Base-by-base conservation (phyloP, 345 rosid genomes). In the Aquilaria sinensis region DNA sequence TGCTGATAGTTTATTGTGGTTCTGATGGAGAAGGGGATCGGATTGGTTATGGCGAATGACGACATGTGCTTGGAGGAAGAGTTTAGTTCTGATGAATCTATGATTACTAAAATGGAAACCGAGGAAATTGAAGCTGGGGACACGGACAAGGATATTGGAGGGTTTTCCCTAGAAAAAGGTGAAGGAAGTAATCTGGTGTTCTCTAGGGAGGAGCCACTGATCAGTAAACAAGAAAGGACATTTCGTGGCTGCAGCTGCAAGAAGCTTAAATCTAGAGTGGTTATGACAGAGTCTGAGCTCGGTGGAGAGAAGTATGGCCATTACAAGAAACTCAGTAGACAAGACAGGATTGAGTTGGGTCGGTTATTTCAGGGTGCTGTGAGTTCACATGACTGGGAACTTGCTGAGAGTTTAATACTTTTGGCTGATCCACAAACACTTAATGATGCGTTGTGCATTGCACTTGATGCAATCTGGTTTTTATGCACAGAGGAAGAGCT, bases 401-500 rank as follows among this genome's bases (percentile, higher is more conserved):
- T 82, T 57, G 91, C 97, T 0, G 98, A 85, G 75, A 86, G 80
- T 63, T 53, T 93, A 73, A 75, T 88, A 64, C 58, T 62, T 34
- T 71, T 88, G 67, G 94, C 97, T 41, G 96, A 93, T 80, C 87
- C 76, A 10, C 97, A 82, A 43, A 83, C 97, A 32, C 85, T 93
- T 55, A 90, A 93, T 72, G 98, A 90, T 78, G 81, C 91, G 3
- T 58, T 93, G 79, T 93, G 98, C 72, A 82, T 93, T 56, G 80
- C 94, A 12, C 72, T 93, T 58, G 98, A 90, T 74, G 83, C 98
- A 9, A 80, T 90, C 70, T 90, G 98, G 98, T 93, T 93, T 78
- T 75, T 93, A 78, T 79, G 82, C 72, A 80, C 94, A 3, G 83
- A 77, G 61, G 79, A 76, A 6, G 96, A 85, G 71, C 78, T 82